phyloP scores from a whole-genome alignment of 2,329 filamentous ascomycete genomes.

The Colletotrichum lupini region DNA sequence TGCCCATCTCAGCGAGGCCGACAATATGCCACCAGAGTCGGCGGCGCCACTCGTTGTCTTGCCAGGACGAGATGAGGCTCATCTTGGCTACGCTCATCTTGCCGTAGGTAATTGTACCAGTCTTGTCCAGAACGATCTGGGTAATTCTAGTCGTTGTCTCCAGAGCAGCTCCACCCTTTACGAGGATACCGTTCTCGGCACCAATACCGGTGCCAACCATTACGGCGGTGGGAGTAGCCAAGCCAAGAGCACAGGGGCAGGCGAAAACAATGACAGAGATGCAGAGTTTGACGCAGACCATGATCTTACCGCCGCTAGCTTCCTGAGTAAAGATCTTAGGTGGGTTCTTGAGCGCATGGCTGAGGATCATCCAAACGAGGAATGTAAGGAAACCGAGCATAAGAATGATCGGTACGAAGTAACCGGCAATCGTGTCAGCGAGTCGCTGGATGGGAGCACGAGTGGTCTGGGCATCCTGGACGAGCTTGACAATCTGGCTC shows the following conservation, averaged over 20 bases:
- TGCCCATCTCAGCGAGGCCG: slow-evolving; percentile 93
- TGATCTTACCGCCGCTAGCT: slow-evolving; percentile 87
- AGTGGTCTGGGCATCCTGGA: slow-evolving; percentile 95
- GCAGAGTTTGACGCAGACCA: slow-evolving; percentile 97
- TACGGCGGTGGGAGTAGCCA: slow-evolving; percentile 95
- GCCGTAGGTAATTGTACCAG: slow-evolving; percentile 91
- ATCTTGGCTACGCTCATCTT: slow-evolving; percentile 91
- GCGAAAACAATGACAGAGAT: slow-evolving; percentile 99
- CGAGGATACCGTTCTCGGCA: slow-evolving; percentile 95
- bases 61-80: slow-evolving; percentile 76
- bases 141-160: slow-evolving; percentile 92
- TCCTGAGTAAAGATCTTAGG: slow-evolving; percentile 87
- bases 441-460: slow-evolving; percentile 94
- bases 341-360: slow-evolving; percentile 85
- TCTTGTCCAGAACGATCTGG: slow-evolving; percentile 94
- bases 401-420: slow-evolving; percentile 93
- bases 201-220: slow-evolving; percentile 99
- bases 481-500: slow-evolving; percentile 97
- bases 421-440: slow-evolving; percentile 90
- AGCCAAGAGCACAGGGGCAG: slow-evolving; percentile 94
- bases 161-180: slow-evolving; percentile 93
- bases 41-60: slow-evolving; percentile 72
- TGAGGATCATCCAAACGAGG: slow-evolving; percentile 92
- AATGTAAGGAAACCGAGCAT: slow-evolving; percentile 88
- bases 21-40: slow-evolving; percentile 96